Evolutionary conservation across 1,139 yeast species (phyloP).

Genomic region (Hansenula sp.): DNA sequence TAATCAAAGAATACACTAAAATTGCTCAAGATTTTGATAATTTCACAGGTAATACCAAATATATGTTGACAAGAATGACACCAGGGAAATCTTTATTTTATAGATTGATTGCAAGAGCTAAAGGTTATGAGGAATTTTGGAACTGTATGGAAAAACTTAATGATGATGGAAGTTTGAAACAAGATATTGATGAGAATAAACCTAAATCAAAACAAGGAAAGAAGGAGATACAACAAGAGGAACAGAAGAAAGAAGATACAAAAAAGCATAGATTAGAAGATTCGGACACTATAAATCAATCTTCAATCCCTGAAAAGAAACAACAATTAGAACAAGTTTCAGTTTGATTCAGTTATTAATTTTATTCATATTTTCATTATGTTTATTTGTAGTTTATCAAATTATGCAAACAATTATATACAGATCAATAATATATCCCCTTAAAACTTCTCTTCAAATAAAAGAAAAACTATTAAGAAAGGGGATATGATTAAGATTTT

Average conservation of each 20-base stretch:
- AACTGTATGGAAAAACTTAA: constrained; percentile 7
- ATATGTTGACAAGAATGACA: constrained; percentile 68
- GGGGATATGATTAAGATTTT: no score
- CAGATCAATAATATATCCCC: no score
- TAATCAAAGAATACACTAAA: constrained; percentile 53
- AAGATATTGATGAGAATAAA: not conserved
- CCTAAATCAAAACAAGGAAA: not conserved
- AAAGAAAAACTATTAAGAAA: no score
- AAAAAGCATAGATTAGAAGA: constrained; percentile 14
- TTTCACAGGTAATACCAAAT: constrained; percentile 71
- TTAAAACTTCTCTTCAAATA: no score
- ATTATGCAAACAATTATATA: not conserved
- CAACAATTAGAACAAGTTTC: constrained; percentile 9
- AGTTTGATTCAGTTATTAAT: not conserved
- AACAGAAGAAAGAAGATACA: constrained; percentile 5
- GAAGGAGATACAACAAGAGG: not conserved
- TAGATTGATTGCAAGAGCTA: constrained; percentile 53
- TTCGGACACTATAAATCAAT: not conserved
- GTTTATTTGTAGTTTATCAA: not conserved
- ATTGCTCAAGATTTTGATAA: constrained; percentile 56
- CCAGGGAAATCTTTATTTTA: constrained; percentile 74
- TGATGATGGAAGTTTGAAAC: constrained; percentile 11
- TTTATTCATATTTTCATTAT: not conserved
- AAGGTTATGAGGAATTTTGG: constrained; percentile 48
- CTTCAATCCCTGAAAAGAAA: constrained; percentile 10